Percentiles rank a stretch among this genome's conserved stretches.
Evolutionary conservation across 2,329 filamentous ascomycete species (phyloP).

Genomic region (Monosporascus sp.): DNA sequence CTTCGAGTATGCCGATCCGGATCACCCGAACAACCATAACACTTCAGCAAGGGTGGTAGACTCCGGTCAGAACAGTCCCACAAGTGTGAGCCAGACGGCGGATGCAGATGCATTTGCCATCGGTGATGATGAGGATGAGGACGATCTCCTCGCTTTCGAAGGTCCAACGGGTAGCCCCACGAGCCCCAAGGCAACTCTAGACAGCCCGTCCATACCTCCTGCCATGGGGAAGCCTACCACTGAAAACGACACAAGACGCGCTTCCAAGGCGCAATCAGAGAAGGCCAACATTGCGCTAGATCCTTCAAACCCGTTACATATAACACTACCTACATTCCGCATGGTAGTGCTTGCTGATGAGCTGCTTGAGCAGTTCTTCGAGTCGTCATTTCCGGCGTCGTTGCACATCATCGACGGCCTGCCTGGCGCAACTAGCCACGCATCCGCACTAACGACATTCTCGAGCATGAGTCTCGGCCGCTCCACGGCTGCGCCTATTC

Average conservation of each 20-base stretch:
- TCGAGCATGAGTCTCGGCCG: conserved; percentile 57
- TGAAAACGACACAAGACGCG: conserved; percentile 25
- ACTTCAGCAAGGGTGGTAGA: conserved; percentile 20
- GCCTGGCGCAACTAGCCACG: conserved; percentile 34
- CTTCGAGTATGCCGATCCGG: conserved; percentile 96
- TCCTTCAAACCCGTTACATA: conserved; percentile 86
- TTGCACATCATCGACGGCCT: conserved; percentile 77
- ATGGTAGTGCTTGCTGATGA: conserved; percentile 98
- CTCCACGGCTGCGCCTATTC: conserved; percentile 33
- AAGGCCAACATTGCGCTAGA: conserved; percentile 87
- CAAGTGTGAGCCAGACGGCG: conserved; percentile 20
- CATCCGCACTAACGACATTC: conserved; percentile 79
- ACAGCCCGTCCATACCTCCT: conserved; percentile 31
- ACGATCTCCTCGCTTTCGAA: conserved; percentile 57
- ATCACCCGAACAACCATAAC: conserved; percentile 60
- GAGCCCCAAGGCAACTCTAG: conserved; percentile 36
- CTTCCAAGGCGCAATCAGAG: conserved; percentile 63
- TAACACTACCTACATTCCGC: conserved; percentile 93
- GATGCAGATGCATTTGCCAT: conserved; percentile 61
- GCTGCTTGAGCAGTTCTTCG: conserved; percentile 92
- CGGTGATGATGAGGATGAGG: conserved; percentile 50
- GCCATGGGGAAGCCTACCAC: conserved; percentile 20
- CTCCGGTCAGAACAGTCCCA: conserved; percentile 22
- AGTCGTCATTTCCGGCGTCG: conserved; percentile 87
- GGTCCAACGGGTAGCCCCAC: conserved; percentile 37